Evolutionary conservation across 257 asterid genomes (phyloP), one percentile per base, ranked within the genome.

Genomic region (Lithospermum erythrorhizon): DNA sequence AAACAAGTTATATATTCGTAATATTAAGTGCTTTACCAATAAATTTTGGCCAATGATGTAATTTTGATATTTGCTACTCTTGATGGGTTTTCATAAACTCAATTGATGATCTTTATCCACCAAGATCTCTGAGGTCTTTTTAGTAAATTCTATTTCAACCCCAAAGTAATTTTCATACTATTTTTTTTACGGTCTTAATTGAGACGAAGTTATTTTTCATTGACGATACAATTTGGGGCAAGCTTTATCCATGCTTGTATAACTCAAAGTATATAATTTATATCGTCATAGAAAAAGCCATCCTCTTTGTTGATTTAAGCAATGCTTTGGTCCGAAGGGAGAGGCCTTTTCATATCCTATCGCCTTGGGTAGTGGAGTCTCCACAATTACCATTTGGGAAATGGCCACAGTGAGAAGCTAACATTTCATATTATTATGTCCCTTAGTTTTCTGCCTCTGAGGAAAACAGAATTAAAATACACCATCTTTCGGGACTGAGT

Each of bases 101-200:
- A 67, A 60, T 30, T 77, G 87, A 81, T 79, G 83, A 81, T 71
- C 30, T 56, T 72, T 21, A 23, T 79, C 93, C 88, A 77, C 93
- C 88, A 84, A 81, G 88, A 79, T 84, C 86, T 81, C 88, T 84
- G 93, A 84, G 89, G 86, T 79, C 68, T 21, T 16, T 52, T 35
- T 35, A 6, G 6, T 3, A 30, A 5, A 7, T 30, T 30, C 6
- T 30, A 30, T 30, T 35, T 35, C 32, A 27, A 27, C 6, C 32
- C 32, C 4, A 27, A 27, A 27, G 6, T 30, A 9, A 4, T 52
- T 52, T 52, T 52, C 8, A 6, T 55, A 0, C 0, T 5, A 2
- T 41, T 9, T 14, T 6, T 21, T 55, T 22, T 24, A 22, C 2
- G 1, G 13, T 21, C 0, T 55, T 5, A 14, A 9, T 55, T 18